Base-by-base conservation (phyloP, 2,329 filamentous ascomycete species). In the Aschersonia sp. region DNA sequence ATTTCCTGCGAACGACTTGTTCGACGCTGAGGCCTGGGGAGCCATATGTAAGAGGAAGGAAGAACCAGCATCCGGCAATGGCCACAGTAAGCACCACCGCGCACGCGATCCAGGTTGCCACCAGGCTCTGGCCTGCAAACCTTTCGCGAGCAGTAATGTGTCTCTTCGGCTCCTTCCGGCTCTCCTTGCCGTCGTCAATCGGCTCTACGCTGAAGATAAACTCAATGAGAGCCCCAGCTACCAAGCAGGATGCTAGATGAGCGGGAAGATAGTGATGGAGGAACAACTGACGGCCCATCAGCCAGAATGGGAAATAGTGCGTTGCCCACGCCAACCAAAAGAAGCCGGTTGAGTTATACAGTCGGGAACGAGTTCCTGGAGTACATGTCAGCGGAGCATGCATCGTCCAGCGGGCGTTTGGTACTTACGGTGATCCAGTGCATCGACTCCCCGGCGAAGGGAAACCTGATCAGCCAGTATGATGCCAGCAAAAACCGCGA, bases 331-430 rank as follows among this genome's bases (percentile, higher is more conserved):
- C 87, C 49, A 98, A 78, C 79, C 96, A 97, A 73, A 98, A 94
- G 78, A 98, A 98, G 30, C 92, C 92, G 1, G 92, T 97, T 47
- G 88, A 96, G 74, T 97, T 97, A 70, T 98, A 98, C 45, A 98
- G 76, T 53, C 89, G 88, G 30, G 86, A 89, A 54, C 92, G 89
- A 32, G 92, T 88, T 55, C 88, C 88, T 84, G 22, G 60, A 45
- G n/a, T 30, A 7, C 14, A 30, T 5, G 6, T 7, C 4, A 46
- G 41, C 47, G 11, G 14, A 31, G 12, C 7, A 42, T 7, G 14
- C 8, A 5, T 9, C 11, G 40, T 8, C 7, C 12, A n/a, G 40
- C 9, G n/a, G 40, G 40, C 7, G 7, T 10, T 42, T n/a, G 2
- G 40, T 8, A 83, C 88, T 82, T 76, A 92, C 90, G 87, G 63